Evolutionary conservation across 2,329 filamentous ascomycete genomes (phyloP), one percentile per base, ranked within the genome.

Genomic region (Cladophialophora chaetospira): DNA sequence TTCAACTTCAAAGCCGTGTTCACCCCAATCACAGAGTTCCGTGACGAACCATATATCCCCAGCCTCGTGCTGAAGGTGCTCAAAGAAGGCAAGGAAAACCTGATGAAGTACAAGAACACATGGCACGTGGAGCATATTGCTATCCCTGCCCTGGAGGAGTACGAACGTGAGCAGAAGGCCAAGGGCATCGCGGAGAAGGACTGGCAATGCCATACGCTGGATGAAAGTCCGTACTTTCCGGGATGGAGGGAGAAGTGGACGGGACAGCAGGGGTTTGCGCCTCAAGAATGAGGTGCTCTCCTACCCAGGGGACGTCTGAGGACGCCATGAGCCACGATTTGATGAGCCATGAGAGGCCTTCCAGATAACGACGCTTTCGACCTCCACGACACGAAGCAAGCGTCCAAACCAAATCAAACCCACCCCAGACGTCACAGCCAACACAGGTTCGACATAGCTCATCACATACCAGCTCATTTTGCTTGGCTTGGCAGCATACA

Each of bases 1-100:
- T 96, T 96, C 76, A 95, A 94, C 71, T 96, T 93, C 81, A 95
- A 93, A 68, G 89, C 88, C 0, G 72, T 94, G 0, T 95, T 95
- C 72, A 94, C 89, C 0, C 88, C 88, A 0, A 70, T 96, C 0
- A 69, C 78, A 0, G 84, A 88, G 61, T 85, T 95, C 55, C 76
- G 82, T 2, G 78, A 88, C 55, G 91, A 96, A 70, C 82, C 88
- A 0, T 88, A 84, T 44, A 75, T 96, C 0, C 91, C 91, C 0
- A 82, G 81, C 0, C 69, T 95, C 4, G 51, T 91, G 1, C 71
- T 84, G 2, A 88, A 87, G 71, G 75, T 94, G 0, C 65, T 93
- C n/a, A 81, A 77, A 17, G 84, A 89, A 26, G 88, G 87, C 1
- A 91, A 91, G 72, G 79, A 79, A 68, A 83, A 72, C 35, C 66